A percentile compares a stretch with the other conserved stretches of the same genome.
Evolutionary conservation across 2,329 filamentous ascomycete species (phyloP).

Genomic region (Aureobasidium lini): DNA sequence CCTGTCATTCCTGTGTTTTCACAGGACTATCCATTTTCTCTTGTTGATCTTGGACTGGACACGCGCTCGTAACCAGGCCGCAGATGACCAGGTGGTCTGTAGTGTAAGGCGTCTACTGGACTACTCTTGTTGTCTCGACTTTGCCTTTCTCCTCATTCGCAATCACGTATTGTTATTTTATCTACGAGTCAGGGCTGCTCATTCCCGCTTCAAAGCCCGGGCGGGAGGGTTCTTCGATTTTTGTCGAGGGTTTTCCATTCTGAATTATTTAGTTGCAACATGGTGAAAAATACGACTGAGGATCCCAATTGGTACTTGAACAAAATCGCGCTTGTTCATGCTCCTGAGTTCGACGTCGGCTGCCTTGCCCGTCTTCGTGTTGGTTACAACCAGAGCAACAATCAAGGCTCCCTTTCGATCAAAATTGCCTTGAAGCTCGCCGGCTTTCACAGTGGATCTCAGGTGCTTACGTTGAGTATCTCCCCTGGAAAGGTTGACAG

Average conservation of each 20-base stretch:
- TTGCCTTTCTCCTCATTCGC: not conserved
- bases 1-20: conserved; percentile 8
- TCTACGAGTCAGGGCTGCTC: conserved; percentile 7
- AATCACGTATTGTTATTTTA: not conserved
- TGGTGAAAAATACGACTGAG: not conserved
- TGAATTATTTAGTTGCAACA: not conserved
- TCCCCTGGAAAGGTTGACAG: not conserved
- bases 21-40: conserved; percentile 11
- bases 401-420: not conserved
- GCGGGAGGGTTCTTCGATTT: conserved; percentile 8
- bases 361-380: conserved; percentile 1
- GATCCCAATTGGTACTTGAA: not conserved
- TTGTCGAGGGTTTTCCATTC: not conserved
- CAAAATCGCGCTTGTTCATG: not conserved
- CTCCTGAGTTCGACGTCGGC: not conserved
- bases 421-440: not conserved
- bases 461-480: not conserved
- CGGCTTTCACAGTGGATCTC: not conserved
- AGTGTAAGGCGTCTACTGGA: not conserved
- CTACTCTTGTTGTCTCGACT: not conserved
- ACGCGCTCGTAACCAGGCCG: conserved; percentile 9
- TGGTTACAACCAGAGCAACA: not conserved
- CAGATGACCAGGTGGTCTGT: too few species aligned
- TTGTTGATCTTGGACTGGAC: conserved; percentile 11
- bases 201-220: conserved; percentile 5